Conservation (phyloP, 2,329 filamentous ascomycete species). For the Penicillium hordei region DNA sequence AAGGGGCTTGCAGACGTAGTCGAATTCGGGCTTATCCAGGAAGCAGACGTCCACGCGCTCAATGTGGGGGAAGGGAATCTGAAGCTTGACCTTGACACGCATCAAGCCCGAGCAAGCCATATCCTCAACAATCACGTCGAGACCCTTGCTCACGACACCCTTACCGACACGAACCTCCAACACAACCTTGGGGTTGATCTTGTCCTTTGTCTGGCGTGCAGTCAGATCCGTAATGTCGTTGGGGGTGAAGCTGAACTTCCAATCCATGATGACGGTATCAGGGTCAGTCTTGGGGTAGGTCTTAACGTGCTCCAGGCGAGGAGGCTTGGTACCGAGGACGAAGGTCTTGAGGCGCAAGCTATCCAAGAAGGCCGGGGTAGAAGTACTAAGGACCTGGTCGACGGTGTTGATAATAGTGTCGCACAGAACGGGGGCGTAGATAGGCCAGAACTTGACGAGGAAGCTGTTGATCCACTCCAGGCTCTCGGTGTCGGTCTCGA, state of each 20-base stretch:
- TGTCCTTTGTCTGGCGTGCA: slow-evolving; percentile 82
- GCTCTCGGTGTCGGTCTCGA: slow-evolving; percentile 89
- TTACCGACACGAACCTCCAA: slow-evolving; percentile 94
- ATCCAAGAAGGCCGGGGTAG: slow-evolving; percentile 89
- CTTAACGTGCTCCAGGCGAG: slow-evolving; percentile 95
- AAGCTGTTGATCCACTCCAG: slow-evolving; percentile 99
- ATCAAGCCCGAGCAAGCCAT: slow-evolving; percentile 95
- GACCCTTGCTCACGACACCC: slow-evolving; percentile 92
- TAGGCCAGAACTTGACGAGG: slow-evolving; percentile 98
- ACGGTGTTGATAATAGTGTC: slow-evolving; percentile 90
- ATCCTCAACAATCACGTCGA: slow-evolving; percentile 97
- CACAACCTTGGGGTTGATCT: slow-evolving; percentile 94
- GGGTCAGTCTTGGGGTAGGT: slow-evolving; percentile 95
- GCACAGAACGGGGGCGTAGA: slow-evolving; percentile 91
- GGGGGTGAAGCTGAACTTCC: slow-evolving; percentile 99
- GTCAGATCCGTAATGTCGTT: slow-evolving; percentile 94
- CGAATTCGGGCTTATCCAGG: slow-evolving; percentile 80
- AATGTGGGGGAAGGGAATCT: slow-evolving; percentile 92
- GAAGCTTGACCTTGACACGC: slow-evolving; percentile 96
- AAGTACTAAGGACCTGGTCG: slow-evolving; percentile 90
- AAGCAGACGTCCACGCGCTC: slow-evolving; percentile 96
- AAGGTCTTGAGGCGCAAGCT: slow-evolving; percentile 92
- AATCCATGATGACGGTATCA: slow-evolving; percentile 97
- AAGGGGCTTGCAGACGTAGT: slow-evolving; percentile 97
- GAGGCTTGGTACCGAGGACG: slow-evolving; percentile 90